Base-by-base conservation (phyloP, 139 green algal genomes). In the Asterochloris sp. region DNA sequence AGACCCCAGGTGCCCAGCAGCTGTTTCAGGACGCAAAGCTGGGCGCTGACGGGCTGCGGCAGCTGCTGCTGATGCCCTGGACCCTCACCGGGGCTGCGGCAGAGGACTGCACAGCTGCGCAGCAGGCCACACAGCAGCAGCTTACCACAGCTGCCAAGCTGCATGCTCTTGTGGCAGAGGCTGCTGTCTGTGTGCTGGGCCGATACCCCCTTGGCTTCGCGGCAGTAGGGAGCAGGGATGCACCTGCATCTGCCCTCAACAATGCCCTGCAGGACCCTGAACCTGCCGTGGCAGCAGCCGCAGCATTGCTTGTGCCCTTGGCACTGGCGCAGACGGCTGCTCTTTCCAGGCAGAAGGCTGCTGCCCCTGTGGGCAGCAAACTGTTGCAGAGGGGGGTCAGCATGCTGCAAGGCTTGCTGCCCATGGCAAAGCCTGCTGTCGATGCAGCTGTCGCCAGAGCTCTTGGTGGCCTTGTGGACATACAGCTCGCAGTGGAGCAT, bases 21-120 rank as follows among this genome's bases (percentile, higher is more conserved):
- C 62, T 29, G 68, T 78, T 26, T 73, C 78, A 28, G 26, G 69
- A 19, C 15, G 16, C 10, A 23, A 78, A 17, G 77, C 78, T 78
- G 47, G 17, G 75, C 63, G 60, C 76, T 16, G 66, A 79, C n/a
- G 66, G 80, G 73, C 61, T 85, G n/a, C 60, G 67, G 9, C 28
- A 67, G 11, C n/a, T 83, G 68, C 79, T 89, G 38, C 73, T 73
- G 19, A 78, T 89, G 62, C n/a, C 64, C 9, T 82, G 85, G 82
- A 64, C 61, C 11, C 38, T 16, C 24, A 16, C 21, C 27, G 13
- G 24, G 74, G 11, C n/a, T 14, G 28, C 66, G 61, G 12, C 47
- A 28, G n/a, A 23, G 26, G 21, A 60, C n/a, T 68, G 8, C 11
- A 23, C 38, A 81, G 77, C 78, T 73, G 26, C 68, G 21, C 11